A percentile compares a stretch with the other conserved stretches of the same genome.
These are phyloP conservation scores for Acanthamoeba royreba DNA, from an alignment of 208 protist genomes.

Conservation along the genomic window DNA sequence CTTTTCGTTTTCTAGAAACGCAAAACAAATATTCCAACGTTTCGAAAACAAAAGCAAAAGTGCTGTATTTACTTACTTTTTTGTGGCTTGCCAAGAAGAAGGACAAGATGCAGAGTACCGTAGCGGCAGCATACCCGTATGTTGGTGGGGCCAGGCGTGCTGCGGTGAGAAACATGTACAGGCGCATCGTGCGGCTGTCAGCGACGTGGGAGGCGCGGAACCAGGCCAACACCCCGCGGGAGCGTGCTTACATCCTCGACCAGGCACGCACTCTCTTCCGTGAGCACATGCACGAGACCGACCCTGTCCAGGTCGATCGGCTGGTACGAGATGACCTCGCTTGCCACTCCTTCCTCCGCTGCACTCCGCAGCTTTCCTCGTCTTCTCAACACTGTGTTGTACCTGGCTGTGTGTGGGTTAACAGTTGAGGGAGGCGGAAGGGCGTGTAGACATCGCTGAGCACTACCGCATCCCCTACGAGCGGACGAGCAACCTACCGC, in stretches of 20 bases:
- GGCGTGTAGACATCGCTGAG: background rate
- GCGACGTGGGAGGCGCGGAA: background rate
- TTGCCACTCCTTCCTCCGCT: too few relatives aligned
- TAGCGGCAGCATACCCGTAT: too few relatives aligned
- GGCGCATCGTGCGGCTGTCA: background rate
- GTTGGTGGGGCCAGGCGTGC: too few relatives aligned
- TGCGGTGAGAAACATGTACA: background rate
- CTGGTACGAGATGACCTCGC: too few relatives aligned
- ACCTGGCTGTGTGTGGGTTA: background rate
- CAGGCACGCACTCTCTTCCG: background rate
- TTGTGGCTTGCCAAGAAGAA: too few relatives aligned
- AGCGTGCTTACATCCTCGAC: background rate
- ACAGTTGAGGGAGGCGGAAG: background rate
- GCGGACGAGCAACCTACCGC: background rate
- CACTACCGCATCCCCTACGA: background rate
- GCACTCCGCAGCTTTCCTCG: background rate
- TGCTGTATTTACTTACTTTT: too few relatives aligned
- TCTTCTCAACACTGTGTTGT: background rate
- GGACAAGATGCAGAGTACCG: too few relatives aligned
- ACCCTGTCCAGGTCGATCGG: background rate
- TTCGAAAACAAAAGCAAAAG: too few relatives aligned
- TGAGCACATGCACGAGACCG: background rate
- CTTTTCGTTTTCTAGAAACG: too few relatives aligned
- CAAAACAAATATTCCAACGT: too few relatives aligned
- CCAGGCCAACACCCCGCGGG: background rate